phyloP scores from a whole-genome alignment of 2,329 filamentous ascomycete species.

The Setomelanomma holmii region DNA sequence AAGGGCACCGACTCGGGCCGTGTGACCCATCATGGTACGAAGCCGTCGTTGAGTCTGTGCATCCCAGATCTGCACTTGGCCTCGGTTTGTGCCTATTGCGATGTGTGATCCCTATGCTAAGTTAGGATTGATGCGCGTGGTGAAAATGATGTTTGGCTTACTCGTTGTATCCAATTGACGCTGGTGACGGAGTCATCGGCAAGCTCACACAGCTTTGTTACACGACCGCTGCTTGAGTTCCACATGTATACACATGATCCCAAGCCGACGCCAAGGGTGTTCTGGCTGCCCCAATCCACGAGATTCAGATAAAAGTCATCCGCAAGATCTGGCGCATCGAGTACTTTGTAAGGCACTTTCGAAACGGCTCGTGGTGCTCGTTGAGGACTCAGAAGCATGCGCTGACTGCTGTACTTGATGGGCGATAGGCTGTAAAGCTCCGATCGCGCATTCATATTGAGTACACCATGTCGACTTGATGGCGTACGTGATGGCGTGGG shows the following conservation, averaged over 20 bases:
- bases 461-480: constrained; percentile 78
- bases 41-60: constrained; percentile 84
- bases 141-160: constrained; percentile 39
- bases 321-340: constrained; percentile 93
- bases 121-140: constrained; percentile 9
- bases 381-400: constrained; percentile 88
- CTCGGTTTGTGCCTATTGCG: constrained; percentile 92
- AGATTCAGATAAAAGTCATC: constrained; percentile 98
- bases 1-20: constrained; percentile 87
- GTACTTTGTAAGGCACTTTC: constrained; percentile 96
- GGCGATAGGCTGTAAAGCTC: constrained; percentile 97
- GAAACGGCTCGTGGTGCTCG: constrained; percentile 89
- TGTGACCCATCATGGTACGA: constrained; percentile 96
- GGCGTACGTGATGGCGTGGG: constrained; percentile 89
- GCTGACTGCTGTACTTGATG: constrained; percentile 89
- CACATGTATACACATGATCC: constrained; percentile 97
- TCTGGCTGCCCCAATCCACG: constrained; percentile 96
- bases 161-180: constrained; percentile 96
- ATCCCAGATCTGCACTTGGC: constrained; percentile 97
- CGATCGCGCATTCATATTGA: constrained; percentile 86
- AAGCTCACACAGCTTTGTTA: constrained; percentile 92
- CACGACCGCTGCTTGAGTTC: constrained; percentile 89
- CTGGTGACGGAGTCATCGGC: constrained; percentile 95
- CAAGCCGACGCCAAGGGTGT: constrained; percentile 90
- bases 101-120: constrained; percentile 78